A percentile compares a stretch with the other conserved stretches of the same genome.
These are phyloP conservation scores for Odontarrhena argentea DNA, from an alignment of 345 rosid genomes.

Conservation along the genomic window DNA sequence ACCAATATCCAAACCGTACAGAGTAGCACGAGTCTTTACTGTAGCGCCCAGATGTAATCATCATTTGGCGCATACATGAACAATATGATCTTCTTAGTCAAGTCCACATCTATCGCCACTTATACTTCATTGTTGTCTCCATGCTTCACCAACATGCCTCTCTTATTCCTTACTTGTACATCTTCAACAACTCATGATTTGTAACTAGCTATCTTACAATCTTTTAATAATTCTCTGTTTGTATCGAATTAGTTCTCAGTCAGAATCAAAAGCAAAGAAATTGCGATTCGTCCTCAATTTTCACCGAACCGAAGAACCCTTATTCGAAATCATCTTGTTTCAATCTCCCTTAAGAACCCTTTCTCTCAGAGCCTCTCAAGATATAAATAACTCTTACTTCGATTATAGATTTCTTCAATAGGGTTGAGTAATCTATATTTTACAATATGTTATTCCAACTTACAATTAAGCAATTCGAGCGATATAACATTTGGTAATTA, in stretches of 20 bases:
- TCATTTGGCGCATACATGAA: too few relatives aligned
- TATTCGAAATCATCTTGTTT: slow-evolving; percentile 35
- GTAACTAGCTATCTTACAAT: background rate
- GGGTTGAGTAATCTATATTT: background rate
- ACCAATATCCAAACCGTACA: too few relatives aligned
- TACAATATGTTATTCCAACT: background rate
- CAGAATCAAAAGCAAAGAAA: slow-evolving; percentile 22
- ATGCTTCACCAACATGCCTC: slow-evolving; percentile 26
- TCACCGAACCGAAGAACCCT: slow-evolving; percentile 33
- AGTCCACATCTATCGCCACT: too few relatives aligned
- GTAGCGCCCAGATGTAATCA: too few relatives aligned
- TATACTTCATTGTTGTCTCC: slow-evolving; percentile 12
- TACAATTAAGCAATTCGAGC: background rate
- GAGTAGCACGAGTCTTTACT: too few relatives aligned
- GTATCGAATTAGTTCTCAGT: slow-evolving; percentile 29
- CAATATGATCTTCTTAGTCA: too few relatives aligned
- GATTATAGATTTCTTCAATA: background rate
- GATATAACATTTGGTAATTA: too few relatives aligned
- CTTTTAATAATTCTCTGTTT: background rate
- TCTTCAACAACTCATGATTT: background rate
- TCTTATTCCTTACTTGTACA: background rate
- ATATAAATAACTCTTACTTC: slow-evolving; percentile 3
- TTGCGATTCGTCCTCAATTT: slow-evolving; percentile 1
- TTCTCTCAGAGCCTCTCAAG: slow-evolving; percentile 45
- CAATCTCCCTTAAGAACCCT: slow-evolving; percentile 46